Evolutionary conservation across 192 early-diverging fungal genomes (phyloP).

Genomic region (Coemansia sp.): DNA sequence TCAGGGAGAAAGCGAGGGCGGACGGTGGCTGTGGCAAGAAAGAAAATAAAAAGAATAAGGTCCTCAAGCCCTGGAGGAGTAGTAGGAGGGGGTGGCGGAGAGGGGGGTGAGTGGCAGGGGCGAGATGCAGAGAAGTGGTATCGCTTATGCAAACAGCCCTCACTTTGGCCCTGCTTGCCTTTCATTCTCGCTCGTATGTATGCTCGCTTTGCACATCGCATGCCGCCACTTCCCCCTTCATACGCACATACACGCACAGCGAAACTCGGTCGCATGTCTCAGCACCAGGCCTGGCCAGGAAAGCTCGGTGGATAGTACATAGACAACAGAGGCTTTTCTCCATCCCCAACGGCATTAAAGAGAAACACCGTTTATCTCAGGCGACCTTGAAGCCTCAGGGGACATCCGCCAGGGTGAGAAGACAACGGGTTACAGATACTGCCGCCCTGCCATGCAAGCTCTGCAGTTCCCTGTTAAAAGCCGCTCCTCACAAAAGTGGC

Average conservation of each 20-base stretch:
- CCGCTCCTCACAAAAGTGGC: constrained; percentile 2
- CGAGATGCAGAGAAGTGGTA: background rate
- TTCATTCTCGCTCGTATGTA: constrained; percentile 4
- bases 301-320: background rate
- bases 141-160: constrained; percentile 13
- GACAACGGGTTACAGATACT: constrained; percentile 9
- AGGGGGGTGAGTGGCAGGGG: constrained; percentile 6
- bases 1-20: background rate
- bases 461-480: background rate
- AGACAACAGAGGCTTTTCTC: background rate
- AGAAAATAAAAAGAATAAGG: background rate
- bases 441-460: constrained; percentile 5
- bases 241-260: constrained; percentile 9
- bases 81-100: constrained; percentile 8
- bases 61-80: background rate
- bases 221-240: constrained; percentile 1
- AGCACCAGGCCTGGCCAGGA: background rate
- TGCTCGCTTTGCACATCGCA: constrained; percentile 4
- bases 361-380: background rate
- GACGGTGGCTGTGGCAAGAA: background rate
- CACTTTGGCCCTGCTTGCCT: background rate
- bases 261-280: constrained; percentile 14
- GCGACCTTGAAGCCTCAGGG: background rate
- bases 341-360: background rate
- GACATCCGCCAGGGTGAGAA: background rate